Evolutionary conservation across 148 eudicot genomes (phyloP).

Genomic region (Vaccinium macrocarpon): DNA sequence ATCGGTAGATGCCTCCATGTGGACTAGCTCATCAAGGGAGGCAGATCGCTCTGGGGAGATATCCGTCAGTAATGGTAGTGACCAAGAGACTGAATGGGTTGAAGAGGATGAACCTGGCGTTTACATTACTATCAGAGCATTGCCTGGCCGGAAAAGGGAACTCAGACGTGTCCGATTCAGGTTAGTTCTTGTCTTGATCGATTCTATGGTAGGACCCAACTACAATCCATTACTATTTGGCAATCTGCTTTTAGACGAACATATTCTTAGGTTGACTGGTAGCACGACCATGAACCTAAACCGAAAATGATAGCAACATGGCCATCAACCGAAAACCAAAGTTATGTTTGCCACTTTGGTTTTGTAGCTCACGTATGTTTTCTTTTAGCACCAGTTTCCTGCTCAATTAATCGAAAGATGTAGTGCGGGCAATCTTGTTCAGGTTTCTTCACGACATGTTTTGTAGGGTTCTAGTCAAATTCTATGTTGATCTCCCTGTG

Average conservation of each 20-base stretch:
- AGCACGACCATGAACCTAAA: too few relatives aligned
- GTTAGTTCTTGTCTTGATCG: slow-evolving; percentile 29
- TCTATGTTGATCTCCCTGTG: too few relatives aligned
- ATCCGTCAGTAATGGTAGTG: slow-evolving; percentile 87
- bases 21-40: slow-evolving; percentile 77
- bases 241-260: background rate
- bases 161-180: slow-evolving; percentile 98
- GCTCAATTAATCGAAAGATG: too few relatives aligned
- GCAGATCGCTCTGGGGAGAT: slow-evolving; percentile 85
- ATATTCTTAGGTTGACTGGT: too few relatives aligned
- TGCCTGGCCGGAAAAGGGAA: slow-evolving; percentile 84
- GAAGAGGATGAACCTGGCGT: slow-evolving; percentile 98
- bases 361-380: too few relatives aligned
- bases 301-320: too few relatives aligned
- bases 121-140: slow-evolving; percentile 84
- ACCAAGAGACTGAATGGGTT: slow-evolving; percentile 88
- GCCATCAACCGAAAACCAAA: too few relatives aligned
- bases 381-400: too few relatives aligned
- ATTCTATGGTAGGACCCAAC: background rate
- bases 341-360: too few relatives aligned
- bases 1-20: slow-evolving; percentile 67
- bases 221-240: background rate
- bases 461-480: too few relatives aligned
- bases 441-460: too few relatives aligned
- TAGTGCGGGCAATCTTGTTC: too few relatives aligned